Evolutionary conservation across 2,329 filamentous ascomycete genomes (phyloP).

Genomic region (Madurella mycetomatis): DNA sequence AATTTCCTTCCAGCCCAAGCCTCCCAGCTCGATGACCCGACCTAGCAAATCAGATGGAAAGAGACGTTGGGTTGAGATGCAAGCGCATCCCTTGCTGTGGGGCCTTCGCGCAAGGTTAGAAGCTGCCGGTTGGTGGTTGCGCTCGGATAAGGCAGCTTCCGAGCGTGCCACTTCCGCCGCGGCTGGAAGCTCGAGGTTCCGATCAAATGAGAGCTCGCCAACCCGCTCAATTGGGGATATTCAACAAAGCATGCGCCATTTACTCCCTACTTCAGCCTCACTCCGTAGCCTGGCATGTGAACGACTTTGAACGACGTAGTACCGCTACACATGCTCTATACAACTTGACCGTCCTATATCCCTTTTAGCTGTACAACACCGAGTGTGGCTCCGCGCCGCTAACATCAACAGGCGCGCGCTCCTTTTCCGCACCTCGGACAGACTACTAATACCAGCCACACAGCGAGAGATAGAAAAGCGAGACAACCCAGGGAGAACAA

Average conservation of each 20-base stretch:
- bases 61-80: neutral
- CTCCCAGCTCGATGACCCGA: no score
- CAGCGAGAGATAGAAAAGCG: conserved; percentile 11
- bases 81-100: neutral
- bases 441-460: neutral
- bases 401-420: neutral
- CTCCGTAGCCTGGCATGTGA: no score
- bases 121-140: conserved; percentile 1
- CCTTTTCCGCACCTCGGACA: neutral
- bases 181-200: conserved; percentile 11
- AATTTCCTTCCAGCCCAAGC: no score
- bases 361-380: conserved; percentile 14
- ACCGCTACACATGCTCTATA: neutral
- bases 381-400: neutral
- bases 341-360: conserved; percentile 8
- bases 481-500: conserved; percentile 6
- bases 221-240: no score
- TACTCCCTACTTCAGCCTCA: no score
- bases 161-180: conserved; percentile 1
- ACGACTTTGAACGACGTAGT: no score
- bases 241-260: neutral
- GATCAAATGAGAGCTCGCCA: neutral
- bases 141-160: conserved; percentile 14
- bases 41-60: no score
- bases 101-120: neutral